Percentiles rank a stretch among this genome's conserved stretches.
Evolutionary conservation across 768 basidiomycete species (phyloP).

Genomic region (Trichaptum fuscoviolaceum): DNA sequence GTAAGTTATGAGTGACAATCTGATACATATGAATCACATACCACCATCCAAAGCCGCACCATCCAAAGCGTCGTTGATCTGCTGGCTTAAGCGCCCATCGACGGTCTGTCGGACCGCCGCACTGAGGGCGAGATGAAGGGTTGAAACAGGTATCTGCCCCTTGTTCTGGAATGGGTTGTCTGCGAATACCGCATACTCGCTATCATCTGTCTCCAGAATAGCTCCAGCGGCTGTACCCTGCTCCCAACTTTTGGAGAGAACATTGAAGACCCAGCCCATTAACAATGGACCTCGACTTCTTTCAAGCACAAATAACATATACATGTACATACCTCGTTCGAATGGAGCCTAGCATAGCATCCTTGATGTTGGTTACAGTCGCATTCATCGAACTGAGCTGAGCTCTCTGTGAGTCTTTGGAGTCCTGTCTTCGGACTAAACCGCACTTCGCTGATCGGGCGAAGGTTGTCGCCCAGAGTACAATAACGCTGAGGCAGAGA

Average conservation of each 20-base stretch:
- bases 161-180: conserved; percentile 15
- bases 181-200: conserved; percentile 24
- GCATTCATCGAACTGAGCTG: neutral
- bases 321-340: conserved; percentile 20
- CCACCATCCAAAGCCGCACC: conserved; percentile 24
- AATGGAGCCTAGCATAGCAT: conserved; percentile 22
- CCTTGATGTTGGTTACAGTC: conserved; percentile 10
- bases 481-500: neutral
- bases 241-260: conserved; percentile 22
- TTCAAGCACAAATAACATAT: neutral
- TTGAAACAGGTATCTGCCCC: conserved; percentile 16
- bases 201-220: conserved; percentile 20
- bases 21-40: neutral
- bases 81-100: conserved; percentile 25
- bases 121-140: conserved; percentile 23
- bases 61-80: conserved; percentile 21
- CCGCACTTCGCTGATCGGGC: neutral
- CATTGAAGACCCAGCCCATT: neutral
- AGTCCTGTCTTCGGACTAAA: neutral
- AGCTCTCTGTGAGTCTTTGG: neutral
- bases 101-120: conserved; percentile 22
- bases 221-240: conserved; percentile 24
- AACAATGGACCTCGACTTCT: neutral
- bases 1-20: neutral
- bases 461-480: neutral